Evolutionary conservation across 208 protist species (phyloP).

Genomic region (Trypanosoma theileri): DNA sequence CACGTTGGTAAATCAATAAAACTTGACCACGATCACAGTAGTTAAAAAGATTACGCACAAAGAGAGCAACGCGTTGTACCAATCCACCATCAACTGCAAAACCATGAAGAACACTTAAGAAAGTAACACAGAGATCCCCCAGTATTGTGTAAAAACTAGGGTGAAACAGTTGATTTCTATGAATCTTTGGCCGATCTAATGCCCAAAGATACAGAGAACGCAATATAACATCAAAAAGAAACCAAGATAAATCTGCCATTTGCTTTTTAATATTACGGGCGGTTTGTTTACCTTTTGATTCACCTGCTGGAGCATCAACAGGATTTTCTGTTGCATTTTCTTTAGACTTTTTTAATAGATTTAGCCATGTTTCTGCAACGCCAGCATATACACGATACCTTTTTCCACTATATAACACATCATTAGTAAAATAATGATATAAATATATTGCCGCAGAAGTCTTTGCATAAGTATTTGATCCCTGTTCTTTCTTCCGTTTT

Average conservation of each 20-base stretch:
- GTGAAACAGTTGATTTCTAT: conserved; percentile 61
- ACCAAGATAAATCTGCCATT: conserved; percentile 82
- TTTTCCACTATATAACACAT: conserved; percentile 66
- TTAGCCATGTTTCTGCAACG: conserved; percentile 66
- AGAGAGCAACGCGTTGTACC: conserved; percentile 69
- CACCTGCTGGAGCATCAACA: background rate
- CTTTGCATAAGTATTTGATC: conserved; percentile 13
- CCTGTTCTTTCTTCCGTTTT: conserved; percentile 30
- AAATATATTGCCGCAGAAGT: conserved; percentile 67
- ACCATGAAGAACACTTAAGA: conserved; percentile 47
- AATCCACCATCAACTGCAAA: conserved; percentile 35
- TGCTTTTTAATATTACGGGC: conserved; percentile 54
- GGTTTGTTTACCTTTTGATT: background rate
- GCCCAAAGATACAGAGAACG: conserved; percentile 82
- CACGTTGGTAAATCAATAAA: conserved; percentile 48
- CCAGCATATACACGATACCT: conserved; percentile 73
- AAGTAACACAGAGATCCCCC: conserved; percentile 65
- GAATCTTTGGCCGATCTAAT: conserved; percentile 47
- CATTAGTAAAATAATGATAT: conserved; percentile 84
- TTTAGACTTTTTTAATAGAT: conserved; percentile 36
- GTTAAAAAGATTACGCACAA: conserved; percentile 67
- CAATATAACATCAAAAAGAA: conserved; percentile 83
- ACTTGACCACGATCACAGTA: conserved; percentile 76
- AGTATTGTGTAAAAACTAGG: conserved; percentile 58
- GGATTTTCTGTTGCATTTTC: background rate